Evolutionary conservation across 192 early-diverging fungal genomes (phyloP), one percentile per base, ranked within the genome.

Genomic region (Backusella psychrophila): DNA sequence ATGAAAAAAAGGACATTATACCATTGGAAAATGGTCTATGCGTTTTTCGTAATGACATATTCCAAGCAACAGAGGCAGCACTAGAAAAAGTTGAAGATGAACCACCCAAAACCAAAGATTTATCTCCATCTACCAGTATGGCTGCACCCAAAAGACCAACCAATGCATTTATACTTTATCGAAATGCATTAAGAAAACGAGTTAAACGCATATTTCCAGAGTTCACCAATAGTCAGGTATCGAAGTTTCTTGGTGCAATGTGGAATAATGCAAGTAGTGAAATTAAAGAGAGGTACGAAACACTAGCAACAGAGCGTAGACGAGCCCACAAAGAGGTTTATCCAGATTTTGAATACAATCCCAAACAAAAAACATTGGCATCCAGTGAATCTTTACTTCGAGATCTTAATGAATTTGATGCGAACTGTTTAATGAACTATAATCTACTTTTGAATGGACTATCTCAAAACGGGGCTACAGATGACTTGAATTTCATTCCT

Each of bases 131-230:
- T 7, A 38, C 9, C 34, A 67, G 4, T 2, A 41, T 7, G 11
- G 15, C 1, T 19, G 69, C 31, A 26, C 41, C 69, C 2, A 71
- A 41, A 71, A 36, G 69, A 12, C 69, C 69, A 14, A 46, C 41
- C 15, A 71, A 71, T 23, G 69, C 69, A 29, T 71, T 71, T 49
- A 46, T 71, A 71, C 26, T 71, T 26, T 71, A 71, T 41, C 38
- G 69, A 23, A 71, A 26, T 46, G 39, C 69, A 29, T 44, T 46
- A 31, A 42, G 42, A 46, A 71, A 31, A 46, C 39, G 29, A 33
- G 41, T 46, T 29, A 71, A 71, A 26, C 14, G 17, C 1, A 5
- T 71, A 41, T 71, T 71, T 31, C 69, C 69, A 26, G 35, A 36
- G 23, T 71, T 71, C 36, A 49, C 15, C 7, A 71, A 71, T 6